phyloP scores from a whole-genome alignment of 352 stramenopile species.

The Globisporangium nunn region DNA sequence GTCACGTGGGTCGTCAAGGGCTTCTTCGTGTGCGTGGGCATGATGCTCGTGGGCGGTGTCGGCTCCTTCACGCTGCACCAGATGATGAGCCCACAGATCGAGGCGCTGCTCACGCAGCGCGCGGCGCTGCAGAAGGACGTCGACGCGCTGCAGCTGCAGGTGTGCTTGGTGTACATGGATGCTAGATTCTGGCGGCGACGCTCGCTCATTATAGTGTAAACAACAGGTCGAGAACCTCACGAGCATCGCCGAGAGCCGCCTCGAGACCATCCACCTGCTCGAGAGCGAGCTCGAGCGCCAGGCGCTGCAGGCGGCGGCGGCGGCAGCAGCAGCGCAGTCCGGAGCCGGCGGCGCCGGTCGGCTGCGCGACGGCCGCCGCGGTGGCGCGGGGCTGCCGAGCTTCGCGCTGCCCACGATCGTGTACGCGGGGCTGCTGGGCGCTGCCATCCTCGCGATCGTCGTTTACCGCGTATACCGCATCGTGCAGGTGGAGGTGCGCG shows the following conservation, averaged over 20 bases:
- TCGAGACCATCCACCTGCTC: conserved; percentile 67
- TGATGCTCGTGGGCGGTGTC: conserved; percentile 51
- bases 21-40: conserved; percentile 38
- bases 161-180: conserved; percentile 5
- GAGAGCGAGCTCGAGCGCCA: conserved; percentile 65
- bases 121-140: conserved; percentile 48
- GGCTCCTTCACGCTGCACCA: conserved; percentile 68
- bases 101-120: conserved; percentile 52
- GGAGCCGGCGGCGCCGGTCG: conserved; percentile 1
- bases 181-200: neutral
- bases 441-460: conserved; percentile 33
- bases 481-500: conserved; percentile 31
- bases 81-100: conserved; percentile 72
- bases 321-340: conserved; percentile 18
- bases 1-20: conserved; percentile 33
- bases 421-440: conserved; percentile 42
- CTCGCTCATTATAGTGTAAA: neutral
- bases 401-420: conserved; percentile 45
- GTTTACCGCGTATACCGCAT: conserved; percentile 50
- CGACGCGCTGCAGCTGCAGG: conserved; percentile 37
- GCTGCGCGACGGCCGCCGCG: conserved; percentile 4
- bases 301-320: conserved; percentile 37
- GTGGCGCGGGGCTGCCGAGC: neutral
- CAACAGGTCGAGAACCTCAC: conserved; percentile 59
- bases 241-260: conserved; percentile 50